phyloP scores from a whole-genome alignment of 768 basidiomycete genomes.

The Mycena kentingensis region DNA sequence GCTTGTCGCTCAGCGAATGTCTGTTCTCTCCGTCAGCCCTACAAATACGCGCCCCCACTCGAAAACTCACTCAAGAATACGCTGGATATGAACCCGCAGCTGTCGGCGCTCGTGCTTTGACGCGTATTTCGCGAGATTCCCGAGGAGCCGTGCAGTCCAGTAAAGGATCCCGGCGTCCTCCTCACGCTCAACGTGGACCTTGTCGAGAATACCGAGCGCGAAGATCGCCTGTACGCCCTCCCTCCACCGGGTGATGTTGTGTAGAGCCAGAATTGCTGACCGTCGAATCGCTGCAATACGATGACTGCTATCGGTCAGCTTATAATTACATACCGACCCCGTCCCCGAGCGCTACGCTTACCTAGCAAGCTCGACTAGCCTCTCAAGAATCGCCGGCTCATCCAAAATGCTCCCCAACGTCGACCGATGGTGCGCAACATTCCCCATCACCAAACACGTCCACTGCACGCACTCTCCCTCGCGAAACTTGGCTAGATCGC shows the following conservation, averaged over 20 bases:
- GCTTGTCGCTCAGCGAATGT: too few species aligned
- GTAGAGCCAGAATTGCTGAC: not conserved
- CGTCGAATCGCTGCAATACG: not conserved
- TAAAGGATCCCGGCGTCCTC: not conserved
- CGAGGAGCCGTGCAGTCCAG: not conserved
- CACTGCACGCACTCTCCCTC: not conserved
- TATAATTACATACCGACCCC: not conserved
- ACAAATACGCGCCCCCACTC: too few species aligned
- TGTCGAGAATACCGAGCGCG: not conserved
- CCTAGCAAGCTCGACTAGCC: not conserved
- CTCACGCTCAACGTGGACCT: not conserved
- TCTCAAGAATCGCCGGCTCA: not conserved
- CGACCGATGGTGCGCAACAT: not conserved
- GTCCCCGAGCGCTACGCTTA: not conserved
- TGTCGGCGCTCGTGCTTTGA: too few species aligned
- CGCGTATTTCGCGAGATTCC: not conserved
- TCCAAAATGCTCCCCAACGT: not conserved
- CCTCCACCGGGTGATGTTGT: not conserved
- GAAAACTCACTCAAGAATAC: too few species aligned
- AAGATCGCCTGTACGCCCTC: not conserved
- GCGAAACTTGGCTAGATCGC: not conserved
- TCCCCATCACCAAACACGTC: not conserved
- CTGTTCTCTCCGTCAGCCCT: too few species aligned
- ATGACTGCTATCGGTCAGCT: not conserved
- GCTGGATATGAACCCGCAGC: too few species aligned